phyloP scores from a whole-genome alignment of 2,329 filamentous ascomycete genomes.

The Volutella citrinella region DNA sequence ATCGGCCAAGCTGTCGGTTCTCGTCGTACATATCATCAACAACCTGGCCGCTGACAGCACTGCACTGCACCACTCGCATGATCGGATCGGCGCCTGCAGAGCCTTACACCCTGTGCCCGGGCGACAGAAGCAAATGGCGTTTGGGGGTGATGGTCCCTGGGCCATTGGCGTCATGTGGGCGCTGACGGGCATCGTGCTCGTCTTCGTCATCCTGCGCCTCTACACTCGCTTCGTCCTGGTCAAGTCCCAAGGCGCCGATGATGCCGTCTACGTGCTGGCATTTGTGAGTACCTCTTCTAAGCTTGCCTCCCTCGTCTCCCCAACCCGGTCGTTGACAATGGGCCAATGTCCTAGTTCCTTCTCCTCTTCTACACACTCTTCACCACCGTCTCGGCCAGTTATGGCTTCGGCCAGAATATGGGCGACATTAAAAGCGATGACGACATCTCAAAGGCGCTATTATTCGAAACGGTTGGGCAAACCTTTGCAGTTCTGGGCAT shows the following conservation, averaged over 20 bases:
- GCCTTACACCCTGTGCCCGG: too few relatives aligned
- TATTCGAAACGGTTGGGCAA: conserved; percentile 32
- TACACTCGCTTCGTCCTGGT: conserved; percentile 34
- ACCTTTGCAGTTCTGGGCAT: conserved; percentile 37
- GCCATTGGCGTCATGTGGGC: conserved; percentile 25
- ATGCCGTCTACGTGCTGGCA: conserved; percentile 31
- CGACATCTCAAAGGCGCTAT: conserved; percentile 22
- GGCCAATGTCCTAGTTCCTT: conserved; percentile 11
- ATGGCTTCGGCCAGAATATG: conserved; percentile 34
- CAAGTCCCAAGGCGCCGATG: conserved; percentile 29
- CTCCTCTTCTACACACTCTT: conserved; percentile 33
- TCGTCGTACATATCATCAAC: too few relatives aligned
- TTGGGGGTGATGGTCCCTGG: conserved; percentile 17
- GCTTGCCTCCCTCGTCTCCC: background rate
- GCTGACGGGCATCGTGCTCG: conserved; percentile 18
- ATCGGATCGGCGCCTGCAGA: too few relatives aligned
- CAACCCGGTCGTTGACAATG: background rate
- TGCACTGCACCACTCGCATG: too few relatives aligned
- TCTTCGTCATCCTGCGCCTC: conserved; percentile 32
- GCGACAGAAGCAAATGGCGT: too few relatives aligned
- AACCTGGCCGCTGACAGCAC: too few relatives aligned
- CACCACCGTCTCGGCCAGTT: conserved; percentile 24
- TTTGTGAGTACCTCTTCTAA: conserved; percentile 9
- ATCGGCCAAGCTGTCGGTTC: too few relatives aligned
- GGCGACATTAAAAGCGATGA: conserved; percentile 16